Evolutionary conservation across 768 basidiomycete genomes (phyloP).

Genomic region (Leccinum longicurvipes): DNA sequence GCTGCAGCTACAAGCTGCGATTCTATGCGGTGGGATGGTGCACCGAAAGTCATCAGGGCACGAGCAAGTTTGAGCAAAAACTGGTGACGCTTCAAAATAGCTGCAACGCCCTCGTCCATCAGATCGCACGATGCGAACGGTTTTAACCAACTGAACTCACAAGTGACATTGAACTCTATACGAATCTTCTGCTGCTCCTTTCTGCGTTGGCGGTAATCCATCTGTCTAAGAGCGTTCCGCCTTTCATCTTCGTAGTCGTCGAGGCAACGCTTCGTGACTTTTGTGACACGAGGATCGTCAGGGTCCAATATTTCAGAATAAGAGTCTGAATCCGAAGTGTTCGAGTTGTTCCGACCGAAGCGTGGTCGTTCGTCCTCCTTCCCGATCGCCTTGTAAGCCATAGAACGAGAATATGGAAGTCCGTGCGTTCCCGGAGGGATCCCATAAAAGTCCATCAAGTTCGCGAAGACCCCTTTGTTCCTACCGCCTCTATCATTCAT

Average conservation of each 20-base stretch:
- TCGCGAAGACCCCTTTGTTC: conserved; percentile 25
- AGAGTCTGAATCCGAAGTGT: conserved; percentile 37
- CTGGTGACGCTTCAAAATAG: conserved; percentile 75
- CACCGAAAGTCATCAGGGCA: conserved; percentile 88
- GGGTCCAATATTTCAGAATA: conserved; percentile 59
- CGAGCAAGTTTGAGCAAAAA: conserved; percentile 85
- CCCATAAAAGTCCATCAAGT: conserved; percentile 33
- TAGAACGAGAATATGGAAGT: conserved; percentile 25
- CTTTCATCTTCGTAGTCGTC: conserved; percentile 63
- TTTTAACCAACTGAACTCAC: conserved; percentile 38
- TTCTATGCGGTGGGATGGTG: conserved; percentile 92
- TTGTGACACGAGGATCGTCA: conserved; percentile 71
- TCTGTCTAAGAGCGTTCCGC: conserved; percentile 54
- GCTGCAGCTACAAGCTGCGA: conserved; percentile 88
- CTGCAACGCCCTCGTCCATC: conserved; percentile 34
- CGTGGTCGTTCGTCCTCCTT: conserved; percentile 9
- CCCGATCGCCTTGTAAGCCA: conserved; percentile 13
- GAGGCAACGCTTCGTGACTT: conserved; percentile 44
- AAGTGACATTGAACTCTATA: conserved; percentile 74
- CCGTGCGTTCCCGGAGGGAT: conserved; percentile 20
- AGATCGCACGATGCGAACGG: not conserved
- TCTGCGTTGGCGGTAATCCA: conserved; percentile 66
- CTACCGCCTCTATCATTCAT: conserved; percentile 25
- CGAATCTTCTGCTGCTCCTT: conserved; percentile 61
- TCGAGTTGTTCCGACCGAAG: conserved; percentile 40